Base-by-base conservation (phyloP, 768 basidiomycete genomes). In the Naematelia aurantialba region DNA sequence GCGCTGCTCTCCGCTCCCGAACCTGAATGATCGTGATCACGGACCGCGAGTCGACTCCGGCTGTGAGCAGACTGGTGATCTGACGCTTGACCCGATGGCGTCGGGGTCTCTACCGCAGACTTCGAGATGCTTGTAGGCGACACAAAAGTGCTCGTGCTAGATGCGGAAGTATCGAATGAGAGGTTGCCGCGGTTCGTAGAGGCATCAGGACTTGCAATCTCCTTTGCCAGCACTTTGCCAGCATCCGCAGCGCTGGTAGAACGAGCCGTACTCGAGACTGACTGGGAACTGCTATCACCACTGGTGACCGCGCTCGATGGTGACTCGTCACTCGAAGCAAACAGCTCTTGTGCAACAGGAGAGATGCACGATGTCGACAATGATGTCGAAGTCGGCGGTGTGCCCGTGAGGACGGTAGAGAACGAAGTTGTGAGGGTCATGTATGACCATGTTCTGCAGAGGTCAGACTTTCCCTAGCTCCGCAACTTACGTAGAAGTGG, bases 401-500 rank as follows among this genome's bases (percentile, higher is more conserved):
- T 5, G 46, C 10, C 8, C 19, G 46, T 48, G 46, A 25, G 8
- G 24, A 19, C 24, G 24, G 46, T 8, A 5, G 46, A 48, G 46
- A 5, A 19, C 24, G 46, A 48, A 48, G 46, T 48, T 48, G 34
- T 39, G 34, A 39, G 8, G 17, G 34, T 39, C 8, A 17, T 39
- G 34, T 39, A 39, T 17, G 17, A 39, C 34, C 34, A 39, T 17
- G 34, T 8, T 8, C 34, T 48, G 55, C 17, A 39, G 34, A 39
- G 34, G 34, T 39, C 34, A 39, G 34, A 39, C 34, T 17, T 8
- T 8, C 17, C 8, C 8, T 17, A 17, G 34, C 34, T 39, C 17
- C 19, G 17, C 5, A 3, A 60, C 61, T 62, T 57, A 66, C 65
- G 55, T 66, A 2, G 58, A 53, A 2, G 61, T 58, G 8, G 61